Percentiles rank a stretch among this genome's conserved stretches.
Conservation (phyloP, 2,329 filamentous ascomycete species). For the Aureobasidium subglaciale region DNA sequence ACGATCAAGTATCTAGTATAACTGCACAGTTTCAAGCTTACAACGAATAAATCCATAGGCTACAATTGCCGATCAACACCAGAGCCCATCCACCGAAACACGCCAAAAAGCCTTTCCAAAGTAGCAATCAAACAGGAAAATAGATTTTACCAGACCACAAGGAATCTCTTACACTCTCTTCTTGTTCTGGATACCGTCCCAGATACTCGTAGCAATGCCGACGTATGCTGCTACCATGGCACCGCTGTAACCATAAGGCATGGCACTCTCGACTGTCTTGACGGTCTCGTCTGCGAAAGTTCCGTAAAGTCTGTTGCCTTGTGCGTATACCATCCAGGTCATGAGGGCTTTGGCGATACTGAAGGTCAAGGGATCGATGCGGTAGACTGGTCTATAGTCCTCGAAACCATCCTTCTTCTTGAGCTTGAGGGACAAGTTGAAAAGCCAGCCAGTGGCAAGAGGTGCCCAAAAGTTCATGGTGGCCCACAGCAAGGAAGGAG, state of each 20-base stretch:
- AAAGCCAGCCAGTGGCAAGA: slow-evolving; percentile 71
- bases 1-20: too few relatives aligned
- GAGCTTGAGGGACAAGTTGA: slow-evolving; percentile 67
- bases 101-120: too few relatives aligned
- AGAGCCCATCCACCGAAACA: too few relatives aligned
- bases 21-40: too few relatives aligned
- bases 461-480: slow-evolving; percentile 64
- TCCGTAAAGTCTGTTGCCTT: slow-evolving; percentile 57
- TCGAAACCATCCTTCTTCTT: slow-evolving; percentile 35
- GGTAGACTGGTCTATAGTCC: slow-evolving; percentile 44
- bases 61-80: too few relatives aligned
- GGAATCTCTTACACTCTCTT: slow-evolving; percentile 9
- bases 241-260: slow-evolving; percentile 66
- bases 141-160: too few relatives aligned
- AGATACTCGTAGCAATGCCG: slow-evolving; percentile 62
- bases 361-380: slow-evolving; percentile 80
- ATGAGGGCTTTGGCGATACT: slow-evolving; percentile 81
- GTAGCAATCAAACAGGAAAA: too few relatives aligned
- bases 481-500: slow-evolving; percentile 67
- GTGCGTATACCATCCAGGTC: slow-evolving; percentile 72
- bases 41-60: too few relatives aligned
- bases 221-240: slow-evolving; percentile 62
- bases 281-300: slow-evolving; percentile 55
- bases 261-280: slow-evolving; percentile 54
- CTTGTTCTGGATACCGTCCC: slow-evolving; percentile 67